Percentiles rank a stretch among this genome's conserved stretches.
These are phyloP conservation scores for Hypsizygus marmoreus DNA, from an alignment of 768 basidiomycete species.

Conservation along the genomic window DNA sequence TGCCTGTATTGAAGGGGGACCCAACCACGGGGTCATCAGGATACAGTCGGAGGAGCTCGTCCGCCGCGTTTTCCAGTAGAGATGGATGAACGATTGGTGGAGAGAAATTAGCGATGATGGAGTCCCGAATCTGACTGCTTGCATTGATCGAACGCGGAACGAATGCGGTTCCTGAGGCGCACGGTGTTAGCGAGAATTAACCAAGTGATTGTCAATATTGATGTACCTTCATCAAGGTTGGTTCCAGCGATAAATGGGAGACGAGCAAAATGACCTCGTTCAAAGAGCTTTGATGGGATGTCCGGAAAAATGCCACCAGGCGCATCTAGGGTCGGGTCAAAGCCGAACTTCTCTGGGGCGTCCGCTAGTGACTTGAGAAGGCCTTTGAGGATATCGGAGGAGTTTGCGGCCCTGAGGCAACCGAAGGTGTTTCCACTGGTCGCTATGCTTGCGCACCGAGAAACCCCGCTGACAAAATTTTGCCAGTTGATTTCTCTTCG, in stretches of 20 bases:
- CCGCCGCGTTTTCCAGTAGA: constrained; percentile 16
- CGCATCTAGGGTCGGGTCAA: constrained; percentile 43
- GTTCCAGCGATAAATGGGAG: constrained; percentile 49
- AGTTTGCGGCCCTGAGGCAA: constrained; percentile 30
- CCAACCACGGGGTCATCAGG: constrained; percentile 43
- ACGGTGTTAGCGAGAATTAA: too few species aligned
- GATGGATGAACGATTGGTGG: constrained; percentile 24
- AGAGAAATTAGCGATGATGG: constrained; percentile 24
- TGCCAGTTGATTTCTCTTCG: constrained; percentile 29
- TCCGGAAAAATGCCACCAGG: constrained; percentile 39
- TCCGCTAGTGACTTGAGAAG: constrained; percentile 19
- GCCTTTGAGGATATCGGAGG: constrained; percentile 30
- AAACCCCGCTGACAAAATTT: constrained; percentile 30
- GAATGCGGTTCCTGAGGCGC: constrained; percentile 32
- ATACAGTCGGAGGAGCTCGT: constrained; percentile 37
- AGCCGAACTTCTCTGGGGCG: constrained; percentile 31
- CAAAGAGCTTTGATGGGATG: constrained; percentile 33
- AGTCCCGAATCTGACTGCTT: constrained; percentile 18
- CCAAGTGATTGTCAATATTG: too few species aligned
- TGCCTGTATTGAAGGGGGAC: constrained; percentile 46
- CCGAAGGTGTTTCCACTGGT: constrained; percentile 31
- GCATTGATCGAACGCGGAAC: constrained; percentile 23
- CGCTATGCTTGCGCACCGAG: constrained; percentile 24
- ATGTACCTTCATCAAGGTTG: constrained; percentile 46
- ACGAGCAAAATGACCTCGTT: constrained; percentile 33